Base-by-base conservation (phyloP, 306 rosid species). In the Fragaria ananassa region DNA sequence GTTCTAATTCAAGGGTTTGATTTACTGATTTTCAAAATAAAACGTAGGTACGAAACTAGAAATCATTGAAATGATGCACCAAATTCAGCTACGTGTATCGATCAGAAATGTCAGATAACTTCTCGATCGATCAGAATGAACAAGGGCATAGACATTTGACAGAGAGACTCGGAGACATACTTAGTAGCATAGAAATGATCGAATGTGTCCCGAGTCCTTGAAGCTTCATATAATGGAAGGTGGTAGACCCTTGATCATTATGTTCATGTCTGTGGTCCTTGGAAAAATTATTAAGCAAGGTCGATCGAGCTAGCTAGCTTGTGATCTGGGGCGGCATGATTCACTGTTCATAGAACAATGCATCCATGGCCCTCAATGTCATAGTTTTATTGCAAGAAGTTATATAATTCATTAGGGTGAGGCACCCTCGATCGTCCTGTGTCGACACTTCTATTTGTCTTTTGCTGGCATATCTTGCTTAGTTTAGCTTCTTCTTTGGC, bases 371-470 rank as follows among this genome's bases (percentile, higher is more conserved):
- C 42, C 42, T 62, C 68, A 17, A 2, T 25, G 35, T 25, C 37
- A 25, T 70, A 42, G 74, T 74, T 80, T 85, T 75, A 67, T 86
- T 8, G 74, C 65, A 45, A 37, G 63, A 14, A 45, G 35, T 11
- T 58, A 4, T 12, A 60, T 25, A 60, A 60, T 12, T 60, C 3
- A 3, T 60, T 60, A 11, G 37, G 19, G 37, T 12, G 65, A 11
- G 18, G 17, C 65, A 58, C 19, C 65, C 29, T 60, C 37, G 8
- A 5, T 29, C 42, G 68, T 62, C 31, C 68, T 51, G 74, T 5
- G 7, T 37, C 46, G 81, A 81, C 71, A 70, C 73, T 45, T 44
- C 23, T 56, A 49, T 57, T 60, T 82, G 80, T 81, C 87, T 63
- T 49, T 72, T 74, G 68, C 65, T 31, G 39, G 66, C 1, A 34